A percentile compares a stretch with the other conserved stretches of the same genome.
Conservation (phyloP, 78 protist species). For the Dictyostelium capitatum region DNA sequence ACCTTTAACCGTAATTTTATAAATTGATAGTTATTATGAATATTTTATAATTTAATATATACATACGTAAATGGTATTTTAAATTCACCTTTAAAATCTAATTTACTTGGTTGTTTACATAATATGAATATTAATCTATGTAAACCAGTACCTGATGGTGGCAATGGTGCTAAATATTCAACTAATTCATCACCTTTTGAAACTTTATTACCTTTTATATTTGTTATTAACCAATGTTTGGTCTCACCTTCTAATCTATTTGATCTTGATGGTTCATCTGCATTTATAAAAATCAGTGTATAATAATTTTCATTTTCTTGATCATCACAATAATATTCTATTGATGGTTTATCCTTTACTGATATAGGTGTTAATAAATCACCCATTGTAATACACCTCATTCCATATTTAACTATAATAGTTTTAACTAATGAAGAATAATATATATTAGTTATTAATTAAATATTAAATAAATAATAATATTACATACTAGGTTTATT, state of each 20-base stretch:
- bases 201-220: slow-evolving; percentile 32
- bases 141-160: slow-evolving; percentile 29
- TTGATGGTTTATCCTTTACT: neutral
- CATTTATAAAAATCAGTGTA: neutral
- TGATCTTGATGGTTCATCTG: slow-evolving; percentile 43
- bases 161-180: slow-evolving; percentile 3
- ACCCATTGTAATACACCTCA: neutral
- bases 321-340: neutral
- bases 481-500: neutral
- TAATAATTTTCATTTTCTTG: neutral
- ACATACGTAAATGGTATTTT: slow-evolving; percentile 47
- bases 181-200: slow-evolving; percentile 31
- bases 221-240: slow-evolving; percentile 22
- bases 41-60: neutral
- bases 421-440: too few relatives aligned
- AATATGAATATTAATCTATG: slow-evolving; percentile 33
- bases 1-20: neutral
- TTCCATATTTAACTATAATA: neutral
- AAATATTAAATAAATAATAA: too few relatives aligned
- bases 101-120: slow-evolving; percentile 20
- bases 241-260: neutral
- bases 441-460: too few relatives aligned
- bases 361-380: neutral
- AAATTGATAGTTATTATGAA: too few relatives aligned
- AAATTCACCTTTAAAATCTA: slow-evolving; percentile 35